Percentiles rank a stretch among this genome's conserved stretches.
Evolutionary conservation across 1,139 yeast genomes (phyloP).

Genomic region (Zygosaccharomyces sapae): DNA sequence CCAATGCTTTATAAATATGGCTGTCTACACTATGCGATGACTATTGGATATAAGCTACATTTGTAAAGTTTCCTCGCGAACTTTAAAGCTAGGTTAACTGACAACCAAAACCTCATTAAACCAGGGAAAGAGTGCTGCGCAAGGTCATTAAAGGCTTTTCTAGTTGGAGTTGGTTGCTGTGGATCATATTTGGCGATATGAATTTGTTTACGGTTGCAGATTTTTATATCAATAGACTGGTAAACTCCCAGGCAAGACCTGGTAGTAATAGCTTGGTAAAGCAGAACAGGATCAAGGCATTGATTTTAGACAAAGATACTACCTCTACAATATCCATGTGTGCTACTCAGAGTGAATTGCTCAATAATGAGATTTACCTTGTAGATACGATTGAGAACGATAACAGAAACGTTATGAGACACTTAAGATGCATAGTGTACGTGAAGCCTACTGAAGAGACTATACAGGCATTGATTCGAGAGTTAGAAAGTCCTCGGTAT

Average conservation of each 20-base stretch:
- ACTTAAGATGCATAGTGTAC: conserved; percentile 76
- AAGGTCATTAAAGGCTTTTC: too few species aligned
- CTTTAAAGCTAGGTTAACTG: not conserved
- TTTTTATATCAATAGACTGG: conserved; percentile 46
- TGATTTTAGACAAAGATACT: conserved; percentile 74
- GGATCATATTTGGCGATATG: conserved; percentile 37
- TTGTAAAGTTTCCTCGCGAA: not conserved
- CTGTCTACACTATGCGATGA: not conserved
- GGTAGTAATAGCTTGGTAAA: conserved; percentile 28
- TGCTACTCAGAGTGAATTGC: conserved; percentile 79
- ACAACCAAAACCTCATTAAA: not conserved
- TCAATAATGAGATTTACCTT: conserved; percentile 75
- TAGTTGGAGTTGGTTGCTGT: too few species aligned
- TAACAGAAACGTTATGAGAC: conserved; percentile 72
- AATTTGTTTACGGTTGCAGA: conserved; percentile 51
- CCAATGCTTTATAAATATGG: not conserved
- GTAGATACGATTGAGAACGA: conserved; percentile 67
- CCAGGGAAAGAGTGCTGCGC: not conserved
- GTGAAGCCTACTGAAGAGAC: conserved; percentile 69
- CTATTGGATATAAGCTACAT: not conserved
- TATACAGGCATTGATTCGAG: conserved; percentile 55
- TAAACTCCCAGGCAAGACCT: conserved; percentile 34
- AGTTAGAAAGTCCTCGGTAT: conserved; percentile 74
- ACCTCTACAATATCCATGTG: conserved; percentile 80
- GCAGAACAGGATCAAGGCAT: conserved; percentile 57